These are phyloP conservation scores for Cladosporium colombiae DNA, from an alignment of 2,329 filamentous ascomycete genomes.

Conservation along the genomic window DNA sequence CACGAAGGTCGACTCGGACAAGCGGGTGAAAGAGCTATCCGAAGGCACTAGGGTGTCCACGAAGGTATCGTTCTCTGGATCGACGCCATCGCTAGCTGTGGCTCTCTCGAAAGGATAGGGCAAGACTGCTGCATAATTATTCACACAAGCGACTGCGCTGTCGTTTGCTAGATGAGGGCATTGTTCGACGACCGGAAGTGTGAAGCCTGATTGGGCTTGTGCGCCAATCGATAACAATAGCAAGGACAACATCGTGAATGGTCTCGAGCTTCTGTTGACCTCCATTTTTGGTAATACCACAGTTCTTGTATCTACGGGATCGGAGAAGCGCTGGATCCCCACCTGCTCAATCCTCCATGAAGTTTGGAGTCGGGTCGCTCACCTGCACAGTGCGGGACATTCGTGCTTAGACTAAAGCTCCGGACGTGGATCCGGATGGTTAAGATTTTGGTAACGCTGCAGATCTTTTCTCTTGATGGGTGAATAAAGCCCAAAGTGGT, in stretches of 20 bases:
- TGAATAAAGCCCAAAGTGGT: neutral
- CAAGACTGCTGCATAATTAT: constrained; percentile 26
- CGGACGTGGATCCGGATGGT: neutral
- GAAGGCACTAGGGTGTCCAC: constrained; percentile 28
- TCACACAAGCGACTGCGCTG: constrained; percentile 25
- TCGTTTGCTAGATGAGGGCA: constrained; percentile 23
- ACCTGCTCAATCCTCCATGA: neutral
- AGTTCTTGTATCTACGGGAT: neutral
- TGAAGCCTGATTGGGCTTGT: constrained; percentile 20
- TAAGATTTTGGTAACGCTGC: neutral
- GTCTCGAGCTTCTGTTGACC: too few relatives aligned
- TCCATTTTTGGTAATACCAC: neutral
- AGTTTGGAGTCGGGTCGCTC: neutral
- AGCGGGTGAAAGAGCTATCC: constrained; percentile 36
- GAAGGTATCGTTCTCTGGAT: constrained; percentile 26
- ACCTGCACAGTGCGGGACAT: neutral
- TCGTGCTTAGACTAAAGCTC: neutral
- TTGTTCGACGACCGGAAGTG: constrained; percentile 16
- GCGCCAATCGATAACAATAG: neutral
- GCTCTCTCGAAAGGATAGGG: constrained; percentile 24
- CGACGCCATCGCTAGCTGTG: constrained; percentile 15
- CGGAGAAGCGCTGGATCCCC: constrained; percentile 1
- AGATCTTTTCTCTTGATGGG: neutral
- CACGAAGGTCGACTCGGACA: constrained; percentile 35
- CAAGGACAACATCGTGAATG: neutral